A percentile compares a stretch with the other conserved stretches of the same genome.
Conservation (phyloP, 495 filamentous ascomycete genomes). For the Neurospora africana region DNA sequence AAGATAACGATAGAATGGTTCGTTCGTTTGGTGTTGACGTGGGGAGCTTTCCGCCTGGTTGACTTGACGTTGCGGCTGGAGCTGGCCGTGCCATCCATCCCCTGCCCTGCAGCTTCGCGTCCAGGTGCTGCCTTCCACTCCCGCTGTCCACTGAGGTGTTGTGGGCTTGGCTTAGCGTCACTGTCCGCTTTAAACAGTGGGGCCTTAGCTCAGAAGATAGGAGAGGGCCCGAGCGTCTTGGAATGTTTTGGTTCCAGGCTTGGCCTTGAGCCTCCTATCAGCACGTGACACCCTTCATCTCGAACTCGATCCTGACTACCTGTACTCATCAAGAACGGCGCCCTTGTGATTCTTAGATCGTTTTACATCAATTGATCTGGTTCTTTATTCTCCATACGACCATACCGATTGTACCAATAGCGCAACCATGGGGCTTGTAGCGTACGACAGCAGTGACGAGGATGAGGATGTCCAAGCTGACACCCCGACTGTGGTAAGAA, state of each 20-base stretch:
- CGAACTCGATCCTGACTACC: slow-evolving; percentile 6
- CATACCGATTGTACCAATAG: not conserved
- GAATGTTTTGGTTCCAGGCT: not conserved
- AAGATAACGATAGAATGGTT: not conserved
- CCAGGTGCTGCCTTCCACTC: slow-evolving; percentile 25
- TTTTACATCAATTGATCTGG: not conserved
- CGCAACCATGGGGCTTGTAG: slow-evolving; percentile 51
- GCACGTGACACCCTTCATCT: slow-evolving; percentile 24
- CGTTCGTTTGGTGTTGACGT: slow-evolving; percentile 10
- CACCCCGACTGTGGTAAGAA: not conserved
- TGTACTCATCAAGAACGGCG: not conserved
- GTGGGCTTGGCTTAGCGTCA: not conserved
- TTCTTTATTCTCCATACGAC: not conserved
- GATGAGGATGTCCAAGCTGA: slow-evolving; percentile 41
- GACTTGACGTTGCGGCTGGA: slow-evolving; percentile 19
- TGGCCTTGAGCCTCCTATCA: not conserved
- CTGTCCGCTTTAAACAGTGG: not conserved
- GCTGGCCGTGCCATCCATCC: slow-evolving; percentile 8
- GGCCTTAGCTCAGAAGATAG: not conserved
- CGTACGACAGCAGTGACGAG: slow-evolving; percentile 71
- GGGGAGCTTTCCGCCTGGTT: slow-evolving; percentile 1
- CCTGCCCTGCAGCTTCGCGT: slow-evolving; percentile 26
- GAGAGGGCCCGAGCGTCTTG: not conserved
- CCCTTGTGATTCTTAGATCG: not conserved
- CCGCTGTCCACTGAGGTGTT: not conserved